A percentile compares a stretch with the other conserved stretches of the same genome.
Conservation (phyloP, 1,139 yeast genomes). For the Spencermartinsiella ligniputridi region DNA sequence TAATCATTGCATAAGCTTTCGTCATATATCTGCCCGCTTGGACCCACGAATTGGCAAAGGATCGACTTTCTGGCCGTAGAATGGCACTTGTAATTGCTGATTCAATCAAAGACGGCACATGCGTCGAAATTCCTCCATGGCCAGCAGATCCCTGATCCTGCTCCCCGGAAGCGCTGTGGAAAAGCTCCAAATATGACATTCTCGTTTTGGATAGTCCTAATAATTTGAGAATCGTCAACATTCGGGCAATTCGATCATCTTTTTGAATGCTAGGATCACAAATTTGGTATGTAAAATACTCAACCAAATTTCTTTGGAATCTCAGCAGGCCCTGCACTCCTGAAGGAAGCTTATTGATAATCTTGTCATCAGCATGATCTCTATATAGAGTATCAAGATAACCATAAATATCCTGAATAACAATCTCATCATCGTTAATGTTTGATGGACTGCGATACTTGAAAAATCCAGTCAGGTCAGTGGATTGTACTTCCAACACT, state of each 20-base stretch:
- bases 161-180: slow-evolving; percentile 37
- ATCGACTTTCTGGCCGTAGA: slow-evolving; percentile 74
- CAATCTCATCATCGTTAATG: slow-evolving; percentile 51
- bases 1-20: slow-evolving; percentile 20
- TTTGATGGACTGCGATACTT: slow-evolving; percentile 47
- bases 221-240: slow-evolving; percentile 65
- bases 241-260: slow-evolving; percentile 62
- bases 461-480: slow-evolving; percentile 53
- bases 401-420: slow-evolving; percentile 63
- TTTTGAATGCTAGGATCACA: slow-evolving; percentile 48
- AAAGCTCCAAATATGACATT: slow-evolving; percentile 61
- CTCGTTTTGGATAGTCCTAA: slow-evolving; percentile 63
- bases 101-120: slow-evolving; percentile 83
- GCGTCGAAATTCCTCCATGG: slow-evolving; percentile 39
- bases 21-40: slow-evolving; percentile 44
- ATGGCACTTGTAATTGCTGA: slow-evolving; percentile 73
- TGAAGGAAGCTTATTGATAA: slow-evolving; percentile 58
- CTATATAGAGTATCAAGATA: slow-evolving; percentile 57
- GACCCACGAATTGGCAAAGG: slow-evolving; percentile 63
- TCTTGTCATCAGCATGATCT: slow-evolving; percentile 31
- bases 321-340: slow-evolving; percentile 64
- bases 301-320: slow-evolving; percentile 62
- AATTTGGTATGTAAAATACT: slow-evolving; percentile 61
- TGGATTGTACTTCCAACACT: slow-evolving; percentile 62
- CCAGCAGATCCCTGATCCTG: slow-evolving; percentile 24